A percentile compares a stretch with the other conserved stretches of the same genome.
Evolutionary conservation across 306 rosid genomes (phyloP).

Genomic region (Neltuma alba): DNA sequence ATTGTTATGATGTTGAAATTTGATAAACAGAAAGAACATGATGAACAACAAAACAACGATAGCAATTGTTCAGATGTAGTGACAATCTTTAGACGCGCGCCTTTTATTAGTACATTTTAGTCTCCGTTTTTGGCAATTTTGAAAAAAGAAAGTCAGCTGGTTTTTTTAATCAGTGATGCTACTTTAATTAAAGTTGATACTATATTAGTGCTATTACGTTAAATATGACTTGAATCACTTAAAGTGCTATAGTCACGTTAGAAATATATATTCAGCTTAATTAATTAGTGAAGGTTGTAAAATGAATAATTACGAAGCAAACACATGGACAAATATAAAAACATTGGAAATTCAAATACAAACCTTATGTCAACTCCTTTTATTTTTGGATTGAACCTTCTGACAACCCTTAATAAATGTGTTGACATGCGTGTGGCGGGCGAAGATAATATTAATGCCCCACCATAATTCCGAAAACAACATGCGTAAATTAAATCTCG

Average conservation of each 20-base stretch:
- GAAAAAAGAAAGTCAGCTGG: neutral
- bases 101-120: neutral
- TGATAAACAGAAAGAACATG: neutral
- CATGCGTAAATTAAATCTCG: neutral
- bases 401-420: neutral
- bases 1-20: neutral
- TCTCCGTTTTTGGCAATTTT: neutral
- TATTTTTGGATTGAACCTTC: neutral
- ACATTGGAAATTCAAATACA: neutral
- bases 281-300: neutral
- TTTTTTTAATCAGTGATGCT: neutral
- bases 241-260: neutral
- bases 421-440: neutral
- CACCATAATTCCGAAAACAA: neutral
- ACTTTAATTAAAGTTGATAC: no score
- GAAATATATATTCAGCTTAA: neutral
- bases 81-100: neutral
- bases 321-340: neutral
- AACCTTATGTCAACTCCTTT: neutral
- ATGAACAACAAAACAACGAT: neutral
- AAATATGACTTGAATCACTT: neutral
- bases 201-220: neutral
- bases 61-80: neutral
- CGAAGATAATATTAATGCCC: neutral
- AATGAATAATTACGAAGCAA: neutral